Conservation (phyloP, 2,329 filamentous ascomycete species). For the Penicillium sp. region DNA sequence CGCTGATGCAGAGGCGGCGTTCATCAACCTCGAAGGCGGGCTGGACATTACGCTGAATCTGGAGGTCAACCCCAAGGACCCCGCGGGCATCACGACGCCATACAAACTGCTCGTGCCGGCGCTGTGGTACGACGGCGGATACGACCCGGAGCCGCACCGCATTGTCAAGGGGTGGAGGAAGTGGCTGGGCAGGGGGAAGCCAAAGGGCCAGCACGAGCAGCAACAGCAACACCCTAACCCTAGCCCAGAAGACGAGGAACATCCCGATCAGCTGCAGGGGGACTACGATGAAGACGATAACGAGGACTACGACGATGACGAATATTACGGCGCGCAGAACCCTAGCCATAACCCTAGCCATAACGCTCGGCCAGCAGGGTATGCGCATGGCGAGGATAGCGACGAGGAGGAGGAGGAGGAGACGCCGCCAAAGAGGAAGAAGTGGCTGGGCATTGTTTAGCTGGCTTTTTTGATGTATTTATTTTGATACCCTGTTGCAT, state of each 20-base stretch:
- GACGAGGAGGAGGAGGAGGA: slow-evolving; percentile 13
- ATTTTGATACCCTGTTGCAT: slow-evolving; percentile 5
- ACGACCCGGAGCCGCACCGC: slow-evolving; percentile 33
- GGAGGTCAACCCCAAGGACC: slow-evolving; percentile 81
- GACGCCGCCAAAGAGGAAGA: slow-evolving; percentile 23
- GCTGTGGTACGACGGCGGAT: slow-evolving; percentile 51
- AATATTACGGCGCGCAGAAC: slow-evolving; percentile 15
- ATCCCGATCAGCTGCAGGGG: neutral
- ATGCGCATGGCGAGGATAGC: slow-evolving; percentile 10
- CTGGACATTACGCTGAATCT: slow-evolving; percentile 86
- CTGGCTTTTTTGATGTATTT: neutral
- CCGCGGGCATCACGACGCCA: slow-evolving; percentile 79
- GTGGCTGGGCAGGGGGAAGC: slow-evolving; percentile 30
- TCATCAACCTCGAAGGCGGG: slow-evolving; percentile 74
- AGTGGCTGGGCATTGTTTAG: slow-evolving; percentile 27
- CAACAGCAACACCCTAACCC: neutral
- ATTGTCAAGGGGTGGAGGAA: slow-evolving; percentile 39
- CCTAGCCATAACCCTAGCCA: slow-evolving; percentile 6
- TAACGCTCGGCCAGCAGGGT: neutral
- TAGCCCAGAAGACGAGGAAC: neutral
- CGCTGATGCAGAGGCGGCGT: slow-evolving; percentile 52
- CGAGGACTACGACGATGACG: slow-evolving; percentile 15
- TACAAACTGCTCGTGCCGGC: slow-evolving; percentile 84
- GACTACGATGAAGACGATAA: slow-evolving; percentile 16
- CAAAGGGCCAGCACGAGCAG: slow-evolving; percentile 16